Evolutionary conservation across 2,329 filamentous ascomycete genomes (phyloP).

Genomic region (Aspergillus melleus): DNA sequence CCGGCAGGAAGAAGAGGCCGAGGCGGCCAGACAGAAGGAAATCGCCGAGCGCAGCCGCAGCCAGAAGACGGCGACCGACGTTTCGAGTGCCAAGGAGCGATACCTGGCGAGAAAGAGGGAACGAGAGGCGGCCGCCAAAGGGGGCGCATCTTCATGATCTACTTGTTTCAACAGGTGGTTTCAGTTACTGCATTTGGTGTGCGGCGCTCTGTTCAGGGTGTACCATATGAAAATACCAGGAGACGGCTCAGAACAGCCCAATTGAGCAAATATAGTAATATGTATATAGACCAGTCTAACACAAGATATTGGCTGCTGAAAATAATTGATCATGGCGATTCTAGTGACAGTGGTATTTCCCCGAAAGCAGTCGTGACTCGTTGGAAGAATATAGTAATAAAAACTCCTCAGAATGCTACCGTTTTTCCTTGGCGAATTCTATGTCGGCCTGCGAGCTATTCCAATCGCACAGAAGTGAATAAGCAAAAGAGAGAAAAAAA

Average conservation of each 20-base stretch:
- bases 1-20: conserved; percentile 58
- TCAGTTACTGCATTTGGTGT: not conserved
- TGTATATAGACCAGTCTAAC: not conserved
- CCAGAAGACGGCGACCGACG: conserved; percentile 58
- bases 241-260: not conserved
- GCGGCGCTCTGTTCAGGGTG: not conserved
- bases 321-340: not conserved
- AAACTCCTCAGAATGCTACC: conserved; percentile 6
- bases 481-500: not conserved
- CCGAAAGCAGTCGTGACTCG: conserved; percentile 12
- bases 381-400: conserved; percentile 6
- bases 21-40: conserved; percentile 54
- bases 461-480: not conserved
- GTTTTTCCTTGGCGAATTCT: not conserved
- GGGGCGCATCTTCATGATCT: conserved; percentile 17
- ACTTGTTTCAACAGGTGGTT: not conserved
- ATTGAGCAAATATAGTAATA: not conserved
- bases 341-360: not conserved
- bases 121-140: conserved; percentile 37
- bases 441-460: not conserved
- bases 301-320: too few species aligned
- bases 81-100: conserved; percentile 61
- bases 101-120: conserved; percentile 63
- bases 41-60: conserved; percentile 59
- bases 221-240: not conserved